Evolutionary conservation across 345 rosid species (phyloP).

Genomic region (Populus alba): DNA sequence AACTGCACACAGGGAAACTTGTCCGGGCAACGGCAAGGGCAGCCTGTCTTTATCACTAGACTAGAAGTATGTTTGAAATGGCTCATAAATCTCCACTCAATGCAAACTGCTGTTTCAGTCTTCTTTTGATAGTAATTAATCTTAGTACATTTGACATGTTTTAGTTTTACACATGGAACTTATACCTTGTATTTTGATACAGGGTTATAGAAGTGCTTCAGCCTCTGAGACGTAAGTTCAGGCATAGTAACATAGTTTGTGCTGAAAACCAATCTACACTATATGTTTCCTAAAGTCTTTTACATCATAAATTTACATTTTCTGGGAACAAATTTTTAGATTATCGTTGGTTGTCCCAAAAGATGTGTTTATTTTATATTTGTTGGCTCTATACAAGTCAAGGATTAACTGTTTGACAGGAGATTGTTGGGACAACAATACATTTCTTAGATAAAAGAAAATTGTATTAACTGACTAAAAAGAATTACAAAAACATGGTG

Average conservation of each 20-base stretch:
- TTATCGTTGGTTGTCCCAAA: background rate
- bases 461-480: background rate
- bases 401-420: background rate
- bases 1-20: conserved; percentile 70
- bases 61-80: conserved; percentile 61
- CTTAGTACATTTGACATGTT: background rate
- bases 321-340: background rate
- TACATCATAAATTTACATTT: background rate
- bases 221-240: conserved; percentile 87
- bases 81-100: background rate
- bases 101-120: conserved; percentile 10
- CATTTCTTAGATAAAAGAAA: background rate
- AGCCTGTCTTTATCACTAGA: conserved; percentile 92
- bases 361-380: background rate
- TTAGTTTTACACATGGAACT: conserved; percentile 3
- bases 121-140: background rate
- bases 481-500: background rate
- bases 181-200: conserved; percentile 34
- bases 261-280: background rate
- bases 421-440: background rate
- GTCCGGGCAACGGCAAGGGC: conserved; percentile 94
- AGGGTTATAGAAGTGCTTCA: conserved; percentile 90
- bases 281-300: background rate
- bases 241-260: background rate
- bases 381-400: background rate